Evolutionary conservation across 1,284 basidiomycete species (phyloP).

Genomic region (Naganishia liquefaciens): DNA sequence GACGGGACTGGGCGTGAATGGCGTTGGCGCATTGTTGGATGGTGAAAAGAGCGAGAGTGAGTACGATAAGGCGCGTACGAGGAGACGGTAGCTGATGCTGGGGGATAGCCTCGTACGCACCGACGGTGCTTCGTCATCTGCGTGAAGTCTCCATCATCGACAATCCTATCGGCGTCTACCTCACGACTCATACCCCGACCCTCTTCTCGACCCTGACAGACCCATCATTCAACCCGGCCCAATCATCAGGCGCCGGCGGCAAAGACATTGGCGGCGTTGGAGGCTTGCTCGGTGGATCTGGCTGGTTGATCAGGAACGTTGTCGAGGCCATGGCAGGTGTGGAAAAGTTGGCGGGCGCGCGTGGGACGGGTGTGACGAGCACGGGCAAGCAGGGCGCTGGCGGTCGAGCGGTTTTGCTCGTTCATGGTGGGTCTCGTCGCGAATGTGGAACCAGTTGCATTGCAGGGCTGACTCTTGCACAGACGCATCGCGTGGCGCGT

Average conservation of each 20-base stretch:
- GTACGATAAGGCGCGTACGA: neutral
- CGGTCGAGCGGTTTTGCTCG: conserved; percentile 84
- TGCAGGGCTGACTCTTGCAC: neutral
- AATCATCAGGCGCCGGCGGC: conserved; percentile 16
- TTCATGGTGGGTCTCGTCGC: conserved; percentile 70
- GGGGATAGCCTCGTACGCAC: conserved; percentile 27
- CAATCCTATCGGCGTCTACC: conserved; percentile 95
- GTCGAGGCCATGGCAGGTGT: conserved; percentile 82
- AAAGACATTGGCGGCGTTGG: conserved; percentile 27
- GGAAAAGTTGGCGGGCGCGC: conserved; percentile 36
- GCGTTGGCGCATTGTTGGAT: conserved; percentile 24
- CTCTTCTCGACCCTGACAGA: conserved; percentile 31
- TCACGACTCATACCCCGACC: conserved; percentile 65
- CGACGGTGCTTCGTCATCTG: conserved; percentile 47
- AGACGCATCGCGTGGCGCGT: conserved; percentile 63
- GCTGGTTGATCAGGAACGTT: conserved; percentile 87
- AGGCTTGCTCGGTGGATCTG: conserved; percentile 60
- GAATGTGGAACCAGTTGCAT: neutral
- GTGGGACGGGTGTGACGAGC: conserved; percentile 23
- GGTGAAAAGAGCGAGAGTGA: conserved; percentile 29
- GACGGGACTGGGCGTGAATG: conserved; percentile 36
- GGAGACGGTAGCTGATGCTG: neutral
- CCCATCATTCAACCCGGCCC: conserved; percentile 29
- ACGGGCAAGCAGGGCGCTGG: conserved; percentile 57
- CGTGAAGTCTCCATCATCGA: conserved; percentile 85